Conservation (phyloP, 345 rosid genomes). For the Salix udensis region DNA sequence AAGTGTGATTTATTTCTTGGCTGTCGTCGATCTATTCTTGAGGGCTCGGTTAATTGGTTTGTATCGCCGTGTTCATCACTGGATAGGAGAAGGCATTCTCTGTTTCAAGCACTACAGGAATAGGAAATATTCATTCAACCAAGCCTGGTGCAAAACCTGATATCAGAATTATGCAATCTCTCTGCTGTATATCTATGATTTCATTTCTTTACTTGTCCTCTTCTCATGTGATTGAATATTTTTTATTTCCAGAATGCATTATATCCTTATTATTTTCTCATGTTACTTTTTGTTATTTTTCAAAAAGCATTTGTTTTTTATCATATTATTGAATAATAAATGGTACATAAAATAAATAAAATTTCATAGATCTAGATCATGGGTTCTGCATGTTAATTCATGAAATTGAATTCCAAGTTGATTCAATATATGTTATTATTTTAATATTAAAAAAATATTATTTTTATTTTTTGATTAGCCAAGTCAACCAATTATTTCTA, state of each 20-base stretch:
- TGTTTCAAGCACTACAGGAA: background rate
- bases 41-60: background rate
- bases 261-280: background rate
- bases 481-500: no score
- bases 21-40: background rate
- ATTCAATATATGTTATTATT: no score
- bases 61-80: background rate
- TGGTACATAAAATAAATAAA: no score
- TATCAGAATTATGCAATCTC: background rate
- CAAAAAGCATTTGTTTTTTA: no score
- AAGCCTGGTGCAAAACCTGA: background rate
- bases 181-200: background rate
- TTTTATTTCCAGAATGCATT: background rate
- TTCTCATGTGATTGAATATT: background rate
- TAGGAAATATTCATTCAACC: background rate
- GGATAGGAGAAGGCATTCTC: background rate
- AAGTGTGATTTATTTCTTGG: background rate
- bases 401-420: fast-evolving
- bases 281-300: background rate
- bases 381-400: no score
- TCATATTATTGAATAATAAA: no score
- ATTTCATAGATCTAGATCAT: no score
- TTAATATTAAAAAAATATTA: no score
- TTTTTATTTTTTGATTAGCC: no score
- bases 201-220: background rate